Evolutionary conservation across 345 rosid species (phyloP), one percentile per base, ranked within the genome.

Genomic region (Gynandropsis gynandra): DNA sequence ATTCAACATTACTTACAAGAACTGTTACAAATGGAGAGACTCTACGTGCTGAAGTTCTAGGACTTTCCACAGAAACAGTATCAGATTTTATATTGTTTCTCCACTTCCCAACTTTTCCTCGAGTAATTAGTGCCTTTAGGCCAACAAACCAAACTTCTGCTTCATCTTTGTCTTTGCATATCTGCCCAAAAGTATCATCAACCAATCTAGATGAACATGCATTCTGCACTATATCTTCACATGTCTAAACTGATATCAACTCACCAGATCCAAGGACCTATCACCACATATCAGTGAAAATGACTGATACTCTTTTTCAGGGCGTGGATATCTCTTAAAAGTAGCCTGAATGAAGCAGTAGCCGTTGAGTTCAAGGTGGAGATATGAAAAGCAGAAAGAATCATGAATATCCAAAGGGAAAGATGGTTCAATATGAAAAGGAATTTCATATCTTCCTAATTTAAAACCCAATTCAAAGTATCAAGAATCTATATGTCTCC

Each of bases 261-360:
- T 72, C 69, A 87, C 98, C 88, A 87, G 75, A 75, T 92, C 90
- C 66, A 87, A 69, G 61, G 96, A 76, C 50, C 95, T 72, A 51
- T 87, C 98, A 47, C 50, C 74, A 62, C 71, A 82, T 62, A 87
- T 72, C 58, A 90, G 88, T 32, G 98, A 92, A 81, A 92, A 92
- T 19, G 98, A 92, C 58, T 92, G 98, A 59, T 87, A 92, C 60
- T 87, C 97, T 77, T 92, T 92, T 74, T 92, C 97, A 3, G 95
- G 98, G 9, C 90, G 81, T 36, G 97, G 98, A 73, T 87, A 75
- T 52, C 98, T 73, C 69, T 85, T 87, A 78, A 92, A 92, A 51
- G 78, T 75, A 62, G 88, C 84, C 97, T 92, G 88, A 58, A 72
- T 58, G 50, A 57, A 38, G 63, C 59, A 41, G 20, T n/a, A 12